Percentiles rank a stretch among this genome's conserved stretches.
Evolutionary conservation across 2,329 filamentous ascomycete species (phyloP).

Genomic region (Fusarium newnesense): DNA sequence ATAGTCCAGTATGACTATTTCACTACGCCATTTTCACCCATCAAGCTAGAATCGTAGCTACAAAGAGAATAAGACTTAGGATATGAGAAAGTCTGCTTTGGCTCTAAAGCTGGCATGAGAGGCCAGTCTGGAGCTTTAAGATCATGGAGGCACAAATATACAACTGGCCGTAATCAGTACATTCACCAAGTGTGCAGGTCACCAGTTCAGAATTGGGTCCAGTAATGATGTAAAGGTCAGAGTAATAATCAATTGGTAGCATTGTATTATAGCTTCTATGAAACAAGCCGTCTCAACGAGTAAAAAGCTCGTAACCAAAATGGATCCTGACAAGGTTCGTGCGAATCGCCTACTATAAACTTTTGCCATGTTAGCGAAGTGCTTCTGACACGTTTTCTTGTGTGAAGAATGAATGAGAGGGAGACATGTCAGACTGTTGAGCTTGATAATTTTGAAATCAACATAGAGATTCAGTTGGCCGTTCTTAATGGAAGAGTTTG

Average conservation of each 20-base stretch:
- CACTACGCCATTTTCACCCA: background rate
- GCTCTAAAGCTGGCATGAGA: background rate
- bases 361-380: slow-evolving; percentile 41
- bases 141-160: background rate
- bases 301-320: background rate
- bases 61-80: background rate
- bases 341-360: slow-evolving; percentile 18
- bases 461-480: slow-evolving; percentile 72
- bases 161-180: background rate
- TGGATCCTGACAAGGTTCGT: background rate
- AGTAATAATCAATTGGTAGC: background rate
- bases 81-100: background rate
- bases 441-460: slow-evolving; percentile 69
- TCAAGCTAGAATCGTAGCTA: background rate
- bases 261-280: background rate
- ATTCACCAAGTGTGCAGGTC: background rate
- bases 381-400: slow-evolving; percentile 3
- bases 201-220: background rate
- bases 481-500: slow-evolving; percentile 69
- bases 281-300: background rate
- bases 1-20: background rate
- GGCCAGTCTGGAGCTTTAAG: background rate
- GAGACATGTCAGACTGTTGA: slow-evolving; percentile 68
- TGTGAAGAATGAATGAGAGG: slow-evolving; percentile 1
- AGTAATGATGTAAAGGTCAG: background rate